Evolutionary conservation across 202 grass and related monocot species (phyloP), one percentile per base, ranked within the genome.

Genomic region (Zoysia matrella): DNA sequence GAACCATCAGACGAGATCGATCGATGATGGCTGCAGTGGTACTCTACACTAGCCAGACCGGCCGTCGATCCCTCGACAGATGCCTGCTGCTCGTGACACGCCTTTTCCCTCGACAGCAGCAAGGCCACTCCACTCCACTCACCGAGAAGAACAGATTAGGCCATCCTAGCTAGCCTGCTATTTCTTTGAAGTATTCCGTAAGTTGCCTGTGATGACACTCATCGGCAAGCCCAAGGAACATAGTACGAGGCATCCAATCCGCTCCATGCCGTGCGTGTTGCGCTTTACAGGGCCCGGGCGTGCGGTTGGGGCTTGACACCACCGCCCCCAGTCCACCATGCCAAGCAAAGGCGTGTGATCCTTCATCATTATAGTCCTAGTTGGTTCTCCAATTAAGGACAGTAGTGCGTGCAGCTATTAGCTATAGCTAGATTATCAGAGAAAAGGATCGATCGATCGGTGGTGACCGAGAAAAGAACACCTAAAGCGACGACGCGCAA

Each of bases 321-420:
- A 58, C 50, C 48, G 55, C 63, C 47, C 52, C 73, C 57, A 65
- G 6, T 16, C 60, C 61, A 64, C 76, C 61, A 74, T 61, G 70
- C 36, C 63, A 86, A 69, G 77, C 54, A 86, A 86, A 86, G 84
- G 71, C 54, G 75, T 5, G 69, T 36, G 68, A 86, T 74, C 42
- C 76, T 58, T 67, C 61, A 74, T 86, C 52, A 80, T 74, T 65
- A 13, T 60, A 43, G 52, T 52, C 22, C 22, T 30, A 30, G 22
- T 30, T 66, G 48, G 60, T 50, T 56, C 52, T 41, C 83, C 69
- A 74, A 81, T 30, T 30, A 30, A 30, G 22, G 22, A 30, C 22
- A 30, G 22, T 30, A 30, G 22, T 30, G 22, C 22, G 22, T 30
- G 22, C 49, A 52, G 63, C 72, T 68, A 50, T 42, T 54, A 50